Base-by-base conservation (phyloP, 2,329 filamentous ascomycete genomes). In the Rhinocladiella mackenziei region DNA sequence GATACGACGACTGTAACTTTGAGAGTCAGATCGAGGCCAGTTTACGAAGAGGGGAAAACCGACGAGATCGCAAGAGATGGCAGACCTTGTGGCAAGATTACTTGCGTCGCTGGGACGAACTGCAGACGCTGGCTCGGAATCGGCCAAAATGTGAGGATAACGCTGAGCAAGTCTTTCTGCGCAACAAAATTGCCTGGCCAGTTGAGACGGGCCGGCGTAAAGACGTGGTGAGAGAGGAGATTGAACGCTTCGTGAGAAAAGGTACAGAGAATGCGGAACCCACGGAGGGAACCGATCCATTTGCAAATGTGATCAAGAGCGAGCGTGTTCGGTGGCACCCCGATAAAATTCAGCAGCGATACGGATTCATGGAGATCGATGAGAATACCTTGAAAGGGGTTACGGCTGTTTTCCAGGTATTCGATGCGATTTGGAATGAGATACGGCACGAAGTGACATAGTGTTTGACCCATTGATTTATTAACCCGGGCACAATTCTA, bases 321-420 rank as follows among this genome's bases (percentile, higher is more conserved):
- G 92, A 98, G 70, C 80, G 92, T 39, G 82, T 97, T 13, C 76
- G 89, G 11, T 98, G 92, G 92, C 92, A 98, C 70, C 92, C 92
- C 3, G 92, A 98, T 68, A 98, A 97, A 72, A 85, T 97, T 43
- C 88, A 96, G 70, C 92, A 96, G 68, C 79, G 81, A 40, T 82
- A 94, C 48, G 86, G 88, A 2, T 72, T 74, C 10, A 79, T 94
- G 38, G 82, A 89, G 34, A 79, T 94, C 36, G 83, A 89, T 35
- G 74, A 80, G 17, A 75, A 75, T 3, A 79, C 86, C 2, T 82
- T 94, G 75, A 80, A 79, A 60, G 76, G 81, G 41, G 86, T 96
- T 30, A 98, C 91, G 8, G 84, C 86, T 5, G 83, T 95, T 7
- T 98, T 97, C 60, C 91, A 97, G 67, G 81, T 89, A 20, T 76